Percentiles rank a stretch among this genome's conserved stretches.
phyloP scores from a whole-genome alignment of 2,329 filamentous ascomycete genomes.

The Clonostachys byssicola region DNA sequence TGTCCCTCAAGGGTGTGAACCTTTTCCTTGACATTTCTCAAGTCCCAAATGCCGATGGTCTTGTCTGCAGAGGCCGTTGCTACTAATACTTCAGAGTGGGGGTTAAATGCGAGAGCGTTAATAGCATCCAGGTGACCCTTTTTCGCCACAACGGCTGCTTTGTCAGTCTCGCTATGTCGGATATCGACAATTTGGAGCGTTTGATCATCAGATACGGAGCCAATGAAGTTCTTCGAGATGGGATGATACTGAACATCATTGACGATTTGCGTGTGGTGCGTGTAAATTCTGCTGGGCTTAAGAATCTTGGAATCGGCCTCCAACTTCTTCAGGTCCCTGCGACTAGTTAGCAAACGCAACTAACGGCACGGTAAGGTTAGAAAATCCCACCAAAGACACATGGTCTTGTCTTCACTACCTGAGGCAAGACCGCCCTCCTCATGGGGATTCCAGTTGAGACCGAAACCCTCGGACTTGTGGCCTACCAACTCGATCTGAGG shows the following conservation, averaged over 20 bases:
- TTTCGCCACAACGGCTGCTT: conserved; percentile 64
- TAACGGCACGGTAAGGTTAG: not conserved
- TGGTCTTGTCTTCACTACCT: conserved; percentile 87
- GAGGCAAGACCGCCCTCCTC: conserved; percentile 78
- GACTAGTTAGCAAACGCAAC: conserved; percentile 6
- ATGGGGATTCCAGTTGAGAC: conserved; percentile 88
- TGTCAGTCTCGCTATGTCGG: conserved; percentile 62
- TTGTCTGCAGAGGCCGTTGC: conserved; percentile 95
- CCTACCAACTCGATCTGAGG: conserved; percentile 83
- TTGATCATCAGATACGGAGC: conserved; percentile 91
- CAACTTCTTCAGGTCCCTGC: conserved; percentile 76
- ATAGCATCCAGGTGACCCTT: conserved; percentile 87
- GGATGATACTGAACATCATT: conserved; percentile 98
- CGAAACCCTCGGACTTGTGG: conserved; percentile 86
- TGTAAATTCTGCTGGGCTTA: conserved; percentile 71
- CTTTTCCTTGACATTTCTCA: conserved; percentile 85
- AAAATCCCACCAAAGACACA: conserved; percentile 73
- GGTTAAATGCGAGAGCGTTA: conserved; percentile 94
- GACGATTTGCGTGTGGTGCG: conserved; percentile 84
- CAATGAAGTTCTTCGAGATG: conserved; percentile 77
- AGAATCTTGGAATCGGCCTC: conserved; percentile 66
- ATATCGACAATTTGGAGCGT: conserved; percentile 89
- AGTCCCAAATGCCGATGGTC: conserved; percentile 91
- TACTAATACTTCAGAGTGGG: conserved; percentile 81
- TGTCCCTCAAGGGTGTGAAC: conserved; percentile 89